Evolutionary conservation across 108 stramenopile genomes (phyloP), one percentile per base, ranked within the genome.

Genomic region (Schizochytrium sp.): DNA sequence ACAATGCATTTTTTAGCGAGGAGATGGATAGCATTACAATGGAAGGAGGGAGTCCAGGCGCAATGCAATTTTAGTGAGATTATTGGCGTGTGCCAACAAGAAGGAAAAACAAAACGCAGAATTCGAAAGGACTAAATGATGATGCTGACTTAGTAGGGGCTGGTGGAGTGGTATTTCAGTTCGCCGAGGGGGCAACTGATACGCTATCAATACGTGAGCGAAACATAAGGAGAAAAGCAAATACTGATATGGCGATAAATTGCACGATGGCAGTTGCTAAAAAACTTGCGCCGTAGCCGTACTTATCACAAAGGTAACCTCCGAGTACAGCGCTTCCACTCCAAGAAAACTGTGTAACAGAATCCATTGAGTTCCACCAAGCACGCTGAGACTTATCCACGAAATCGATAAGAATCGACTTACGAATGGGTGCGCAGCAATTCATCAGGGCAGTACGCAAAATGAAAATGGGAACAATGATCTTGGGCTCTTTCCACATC

Each of bases 401-500:
- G 46, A 64, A 61, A 53, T 88, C 88, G 4, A 69, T 88, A 2
- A 88, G 61, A 10, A 60, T 55, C 15, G 88, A 45, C 57, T 87
- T 83, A 10, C 76, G 76, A 83, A 83, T 83, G 12, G 76, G 76
- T 40, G 76, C 76, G 3, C 76, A 83, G 53, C 76, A 89, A 83
- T 91, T 91, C 72, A 89, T 89, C 13, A 89, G 46, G 47, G 76
- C 76, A 3, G 89, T 91, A 8, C 91, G 49, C 50, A 58, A 15
- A 46, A 91, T 47, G 83, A 89, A 91, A 42, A 91, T 38, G 42
- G 91, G 49, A 2, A 94, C 92, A 53, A 95, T 57, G 13, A 93
- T 10, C 53, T 92, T 76, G 72, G 3, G 53, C 12, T 55, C n/a
- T 83, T 55, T 83, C 76, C 76, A 83, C 10, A 83, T 47, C 47